Conservation (phyloP, 805 yeast genomes). For the Barnettozyma siamensis region DNA sequence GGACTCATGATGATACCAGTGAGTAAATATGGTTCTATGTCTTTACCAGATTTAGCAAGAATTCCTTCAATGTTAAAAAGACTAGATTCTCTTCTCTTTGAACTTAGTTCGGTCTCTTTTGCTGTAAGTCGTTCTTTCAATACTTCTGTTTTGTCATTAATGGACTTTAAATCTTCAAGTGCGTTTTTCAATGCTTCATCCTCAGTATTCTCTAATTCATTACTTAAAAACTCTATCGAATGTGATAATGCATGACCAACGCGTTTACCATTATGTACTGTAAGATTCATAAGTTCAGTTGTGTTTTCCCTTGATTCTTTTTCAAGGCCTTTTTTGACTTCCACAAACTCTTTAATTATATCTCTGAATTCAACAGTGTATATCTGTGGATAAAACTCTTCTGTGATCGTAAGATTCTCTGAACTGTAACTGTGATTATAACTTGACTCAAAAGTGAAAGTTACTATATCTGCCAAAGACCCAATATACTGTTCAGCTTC, state of each 20-base stretch:
- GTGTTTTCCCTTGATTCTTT: conserved; percentile 16
- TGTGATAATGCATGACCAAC: conserved; percentile 23
- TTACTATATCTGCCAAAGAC: conserved; percentile 30
- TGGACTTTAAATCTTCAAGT: conserved; percentile 17
- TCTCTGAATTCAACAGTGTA: conserved; percentile 26
- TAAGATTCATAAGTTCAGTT: conserved; percentile 20
- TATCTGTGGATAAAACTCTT: conserved; percentile 35
- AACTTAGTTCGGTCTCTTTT: conserved; percentile 10
- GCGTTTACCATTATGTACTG: conserved; percentile 29
- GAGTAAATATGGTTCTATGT: conserved; percentile 33
- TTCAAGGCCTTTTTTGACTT: conserved; percentile 1
- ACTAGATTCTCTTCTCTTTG: conserved; percentile 15
- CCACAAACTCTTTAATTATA: conserved; percentile 7
- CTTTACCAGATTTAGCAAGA: conserved; percentile 16
- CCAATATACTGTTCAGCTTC: conserved; percentile 21
- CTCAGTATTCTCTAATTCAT: conserved; percentile 3
- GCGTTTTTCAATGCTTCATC: conserved; percentile 11
- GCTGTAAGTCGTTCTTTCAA: conserved; percentile 6
- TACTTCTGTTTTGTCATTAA: conserved; percentile 12
- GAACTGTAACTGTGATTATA: conserved; percentile 4
- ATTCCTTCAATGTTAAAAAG: conserved; percentile 25
- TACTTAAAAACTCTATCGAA: conserved; percentile 22
- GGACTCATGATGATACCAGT: conserved; percentile 32
- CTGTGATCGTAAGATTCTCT: conserved; percentile 26
- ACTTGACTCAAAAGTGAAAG: conserved; percentile 26